A percentile compares a stretch with the other conserved stretches of the same genome.
These are phyloP conservation scores for Monosporascus cannonballus DNA, from an alignment of 2,329 filamentous ascomycete species.

Conservation along the genomic window DNA sequence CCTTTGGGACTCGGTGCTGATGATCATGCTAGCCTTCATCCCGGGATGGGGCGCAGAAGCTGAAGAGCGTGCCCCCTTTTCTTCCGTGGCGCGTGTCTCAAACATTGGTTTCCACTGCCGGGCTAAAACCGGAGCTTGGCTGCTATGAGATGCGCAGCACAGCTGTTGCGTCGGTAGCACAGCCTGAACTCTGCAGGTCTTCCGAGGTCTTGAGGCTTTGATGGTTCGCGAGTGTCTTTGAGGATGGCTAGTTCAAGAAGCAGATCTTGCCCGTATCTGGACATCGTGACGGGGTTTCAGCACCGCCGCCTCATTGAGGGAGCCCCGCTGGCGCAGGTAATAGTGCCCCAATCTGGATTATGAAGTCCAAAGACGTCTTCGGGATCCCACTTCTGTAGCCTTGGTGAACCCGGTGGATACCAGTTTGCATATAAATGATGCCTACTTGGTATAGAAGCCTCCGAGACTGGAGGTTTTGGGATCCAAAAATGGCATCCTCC, in stretches of 20 bases:
- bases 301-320: conserved; percentile 4
- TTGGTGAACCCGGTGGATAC: not conserved
- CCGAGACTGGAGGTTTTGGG: no score
- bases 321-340: conserved; percentile 8
- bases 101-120: conserved; percentile 6
- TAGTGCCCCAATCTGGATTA: not conserved
- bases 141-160: not conserved
- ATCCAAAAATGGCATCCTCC: no score
- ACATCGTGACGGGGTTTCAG: not conserved
- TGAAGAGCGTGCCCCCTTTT: not conserved
- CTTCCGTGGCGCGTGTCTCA: not conserved
- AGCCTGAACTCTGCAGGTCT: conserved; percentile 3
- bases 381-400: conserved; percentile 12
- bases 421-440: no score
- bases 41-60: not conserved
- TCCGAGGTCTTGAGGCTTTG: conserved; percentile 6
- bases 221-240: conserved; percentile 1
- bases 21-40: no score
- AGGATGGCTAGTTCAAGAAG: conserved; percentile 2
- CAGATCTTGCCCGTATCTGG: not conserved
- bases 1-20: no score
- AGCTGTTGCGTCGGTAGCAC: conserved; percentile 6
- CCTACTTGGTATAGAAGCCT: no score
- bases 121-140: not conserved
- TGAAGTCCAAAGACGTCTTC: conserved; percentile 8